Evolutionary conservation across 2,329 filamentous ascomycete genomes (phyloP).

Genomic region (Conoideocrella luteorostrata): DNA sequence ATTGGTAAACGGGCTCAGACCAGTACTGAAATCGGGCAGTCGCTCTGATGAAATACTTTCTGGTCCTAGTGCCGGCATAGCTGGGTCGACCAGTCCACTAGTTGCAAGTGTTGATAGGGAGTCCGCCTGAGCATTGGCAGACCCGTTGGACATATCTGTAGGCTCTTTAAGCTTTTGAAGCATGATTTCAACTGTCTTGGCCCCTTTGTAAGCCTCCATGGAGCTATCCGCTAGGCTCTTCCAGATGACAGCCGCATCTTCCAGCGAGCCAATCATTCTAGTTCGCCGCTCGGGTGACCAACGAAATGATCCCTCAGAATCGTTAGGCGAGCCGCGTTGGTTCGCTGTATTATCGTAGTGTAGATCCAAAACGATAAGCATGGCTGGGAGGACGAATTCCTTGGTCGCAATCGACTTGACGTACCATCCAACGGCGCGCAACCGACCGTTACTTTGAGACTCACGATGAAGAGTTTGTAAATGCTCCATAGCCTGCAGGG

Average conservation of each 20-base stretch:
- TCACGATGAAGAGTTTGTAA: constrained; percentile 71
- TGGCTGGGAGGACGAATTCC: constrained; percentile 81
- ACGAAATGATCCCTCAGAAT: constrained; percentile 41
- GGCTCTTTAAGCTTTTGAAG: constrained; percentile 61
- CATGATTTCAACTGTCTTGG: constrained; percentile 75
- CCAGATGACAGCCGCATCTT: constrained; percentile 74
- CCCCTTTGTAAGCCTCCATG: constrained; percentile 86
- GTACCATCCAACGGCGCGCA: constrained; percentile 71
- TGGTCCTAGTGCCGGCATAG: constrained; percentile 14
- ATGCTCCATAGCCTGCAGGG: constrained; percentile 72
- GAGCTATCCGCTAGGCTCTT: constrained; percentile 67
- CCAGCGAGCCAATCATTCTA: constrained; percentile 71
- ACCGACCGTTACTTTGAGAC: constrained; percentile 62
- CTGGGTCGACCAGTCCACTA: constrained; percentile 28
- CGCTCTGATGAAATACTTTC: constrained; percentile 19
- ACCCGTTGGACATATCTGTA: constrained; percentile 6
- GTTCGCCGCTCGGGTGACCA: constrained; percentile 56
- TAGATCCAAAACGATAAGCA: constrained; percentile 76
- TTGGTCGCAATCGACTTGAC: constrained; percentile 73
- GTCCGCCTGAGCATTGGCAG: constrained; percentile 13
- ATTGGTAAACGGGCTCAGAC: constrained; percentile 25
- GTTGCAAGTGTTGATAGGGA: constrained; percentile 26
- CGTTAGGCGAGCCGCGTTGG: constrained; percentile 32
- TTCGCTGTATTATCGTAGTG: constrained; percentile 57
- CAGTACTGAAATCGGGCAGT: constrained; percentile 20